Base-by-base conservation (phyloP, 352 stramenopile genomes). In the Globisporangium ultimum region DNA sequence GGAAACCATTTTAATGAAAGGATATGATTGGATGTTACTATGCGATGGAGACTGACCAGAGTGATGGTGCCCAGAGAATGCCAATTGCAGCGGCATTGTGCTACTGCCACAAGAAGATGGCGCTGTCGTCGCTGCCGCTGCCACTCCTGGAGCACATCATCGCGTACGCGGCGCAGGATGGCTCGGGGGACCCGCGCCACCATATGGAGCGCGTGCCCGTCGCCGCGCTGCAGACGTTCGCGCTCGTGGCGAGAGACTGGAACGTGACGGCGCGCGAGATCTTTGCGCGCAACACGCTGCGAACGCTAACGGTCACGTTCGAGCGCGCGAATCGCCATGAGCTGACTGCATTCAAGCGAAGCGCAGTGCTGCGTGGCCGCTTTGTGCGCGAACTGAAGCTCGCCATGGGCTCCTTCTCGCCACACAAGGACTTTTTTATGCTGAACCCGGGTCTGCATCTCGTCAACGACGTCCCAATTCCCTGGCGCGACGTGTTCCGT, bases 241-340 rank as follows among this genome's bases (percentile, higher is more conserved):
- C 68, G 28, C 63, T 83, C 17, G 73, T 83, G 48, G 50, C 58
- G 2, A 67, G 67, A 36, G 64, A 62, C 40, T 83, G 71, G 73
- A 53, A 28, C 6, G n/a, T 63, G n/a, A 60, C 62, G 7, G 47
- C 78, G 38, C 63, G 66, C 41, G 71, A 80, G 54, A n/a, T 80
- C 6, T 41, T 62, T 22, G 73, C 71, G 18, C 52, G 50, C 2
- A 48, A 52, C 13, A 60, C 56, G 12, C 68, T 71, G 28, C 61
- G 68, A 20, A 63, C 58, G 3, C 61, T 78, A 50, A 63, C 66
- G 46, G 43, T 83, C 24, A 68, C 63, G 15, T 61, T 83, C 12
- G 63, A 70, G 9, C 72, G 53, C 15, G 63, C 63, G 17, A 67
- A 59, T 4, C 63, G 66, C 24, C 32, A 21, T 1, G 68, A 78